Evolutionary conservation across 768 basidiomycete species (phyloP).

Genomic region (Macrolepiota albuminosa): DNA sequence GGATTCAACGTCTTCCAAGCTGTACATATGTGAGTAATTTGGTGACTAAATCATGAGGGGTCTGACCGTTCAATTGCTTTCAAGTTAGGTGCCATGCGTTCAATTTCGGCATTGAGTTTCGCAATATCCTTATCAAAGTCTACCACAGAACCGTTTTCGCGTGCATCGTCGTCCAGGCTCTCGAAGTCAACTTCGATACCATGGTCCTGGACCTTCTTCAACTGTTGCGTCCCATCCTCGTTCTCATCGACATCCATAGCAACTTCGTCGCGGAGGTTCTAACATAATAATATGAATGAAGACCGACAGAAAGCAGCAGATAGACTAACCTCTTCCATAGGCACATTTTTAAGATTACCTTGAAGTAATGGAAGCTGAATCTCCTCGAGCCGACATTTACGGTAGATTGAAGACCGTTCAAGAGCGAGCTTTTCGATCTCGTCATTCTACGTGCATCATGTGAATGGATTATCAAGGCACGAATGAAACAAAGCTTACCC

Average conservation of each 20-base stretch:
- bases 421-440: conserved; percentile 86
- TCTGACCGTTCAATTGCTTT: conserved; percentile 88
- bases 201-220: conserved; percentile 70
- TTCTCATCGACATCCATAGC: conserved; percentile 93
- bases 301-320: background rate
- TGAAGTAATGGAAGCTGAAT: conserved; percentile 72
- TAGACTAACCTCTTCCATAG: conserved; percentile 86
- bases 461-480: background rate
- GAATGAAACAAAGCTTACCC: conserved; percentile 39
- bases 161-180: conserved; percentile 67
- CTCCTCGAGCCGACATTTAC: conserved; percentile 92
- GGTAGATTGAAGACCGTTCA: conserved; percentile 83
- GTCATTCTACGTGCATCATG: conserved; percentile 38
- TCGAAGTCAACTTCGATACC: conserved; percentile 90
- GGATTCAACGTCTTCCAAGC: conserved; percentile 79
- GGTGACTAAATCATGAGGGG: background rate
- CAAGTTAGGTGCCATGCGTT: conserved; percentile 93
- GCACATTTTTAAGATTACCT: conserved; percentile 81
- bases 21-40: conserved; percentile 19
- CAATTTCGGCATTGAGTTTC: conserved; percentile 76
- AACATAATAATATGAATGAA: conserved; percentile 7
- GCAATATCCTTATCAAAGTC: conserved; percentile 70
- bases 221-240: conserved; percentile 73
- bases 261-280: conserved; percentile 81
- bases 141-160: conserved; percentile 61